These are phyloP conservation scores for Paulownia fortunei DNA, from an alignment of 257 asterid species.

Conservation along the genomic window DNA sequence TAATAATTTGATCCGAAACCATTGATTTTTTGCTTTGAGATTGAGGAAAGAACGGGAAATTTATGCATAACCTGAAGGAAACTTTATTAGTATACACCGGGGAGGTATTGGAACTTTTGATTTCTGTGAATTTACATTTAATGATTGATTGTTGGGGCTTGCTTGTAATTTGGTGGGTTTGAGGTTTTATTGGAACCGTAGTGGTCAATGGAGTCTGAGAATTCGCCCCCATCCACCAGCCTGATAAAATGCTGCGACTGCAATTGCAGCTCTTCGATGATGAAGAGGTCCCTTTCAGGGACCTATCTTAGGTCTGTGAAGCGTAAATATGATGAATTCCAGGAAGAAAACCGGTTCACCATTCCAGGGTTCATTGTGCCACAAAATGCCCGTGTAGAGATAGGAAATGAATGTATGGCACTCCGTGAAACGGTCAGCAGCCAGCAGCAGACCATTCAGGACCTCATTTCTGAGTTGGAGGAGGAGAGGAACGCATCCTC, in stretches of 20 bases:
- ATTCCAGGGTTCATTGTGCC: slow-evolving; percentile 57
- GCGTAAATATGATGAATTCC: slow-evolving; percentile 62
- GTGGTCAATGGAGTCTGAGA: slow-evolving; percentile 65
- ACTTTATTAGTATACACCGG: slow-evolving; percentile 26
- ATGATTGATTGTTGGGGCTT: slow-evolving; percentile 30
- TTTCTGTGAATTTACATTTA: slow-evolving; percentile 20
- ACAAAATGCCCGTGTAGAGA: slow-evolving; percentile 73
- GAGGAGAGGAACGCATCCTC: slow-evolving; percentile 96
- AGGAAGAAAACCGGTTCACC: slow-evolving; percentile 45
- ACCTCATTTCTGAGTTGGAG: slow-evolving; percentile 77
- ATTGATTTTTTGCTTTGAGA: slow-evolving; percentile 20
- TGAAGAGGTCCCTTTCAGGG: slow-evolving; percentile 56
- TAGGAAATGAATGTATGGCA: slow-evolving; percentile 78
- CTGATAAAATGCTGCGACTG: slow-evolving; percentile 67
- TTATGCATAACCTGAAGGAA: slow-evolving; percentile 17
- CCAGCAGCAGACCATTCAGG: slow-evolving; percentile 80
- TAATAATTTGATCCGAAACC: slow-evolving; percentile 28
- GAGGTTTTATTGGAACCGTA: slow-evolving; percentile 39
- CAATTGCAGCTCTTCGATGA: slow-evolving; percentile 48
- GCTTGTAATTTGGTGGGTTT: slow-evolving; percentile 26
- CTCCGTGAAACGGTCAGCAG: slow-evolving; percentile 77
- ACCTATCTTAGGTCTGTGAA: slow-evolving; percentile 61
- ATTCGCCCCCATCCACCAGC: slow-evolving; percentile 46
- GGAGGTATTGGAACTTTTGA: slow-evolving; percentile 40
- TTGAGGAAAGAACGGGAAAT: slow-evolving; percentile 38